These are phyloP conservation scores for Persicaria maculosa DNA, from an alignment of 148 eudicot genomes.

Conservation along the genomic window DNA sequence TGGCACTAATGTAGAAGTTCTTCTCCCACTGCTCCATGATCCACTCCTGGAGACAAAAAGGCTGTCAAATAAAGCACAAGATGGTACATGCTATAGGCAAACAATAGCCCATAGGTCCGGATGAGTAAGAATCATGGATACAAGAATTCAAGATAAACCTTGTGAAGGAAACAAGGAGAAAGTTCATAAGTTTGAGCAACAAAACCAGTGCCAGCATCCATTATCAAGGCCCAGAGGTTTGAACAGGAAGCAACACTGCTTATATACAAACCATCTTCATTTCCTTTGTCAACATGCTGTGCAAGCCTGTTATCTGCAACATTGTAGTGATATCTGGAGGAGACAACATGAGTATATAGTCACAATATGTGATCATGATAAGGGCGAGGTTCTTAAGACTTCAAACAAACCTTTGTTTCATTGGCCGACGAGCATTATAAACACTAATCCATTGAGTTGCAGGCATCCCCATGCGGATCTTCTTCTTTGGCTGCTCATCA, in stretches of 20 bases:
- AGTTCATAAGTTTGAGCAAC: slow-evolving; percentile 72
- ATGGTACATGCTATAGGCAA: background rate
- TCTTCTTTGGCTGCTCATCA: slow-evolving; percentile 88
- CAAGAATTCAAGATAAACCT: slow-evolving; percentile 37
- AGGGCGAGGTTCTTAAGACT: background rate
- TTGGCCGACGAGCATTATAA: slow-evolving; percentile 85
- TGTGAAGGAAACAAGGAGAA: slow-evolving; percentile 76
- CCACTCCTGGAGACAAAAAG: slow-evolving; percentile 56
- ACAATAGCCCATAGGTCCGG: too few species aligned
- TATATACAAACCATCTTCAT: slow-evolving; percentile 74
- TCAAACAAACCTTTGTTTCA: slow-evolving; percentile 74
- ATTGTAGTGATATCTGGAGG: slow-evolving; percentile 82
- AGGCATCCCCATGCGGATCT: slow-evolving; percentile 84
- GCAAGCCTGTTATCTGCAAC: slow-evolving; percentile 75
- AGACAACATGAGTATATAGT: background rate
- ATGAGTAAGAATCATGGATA: background rate
- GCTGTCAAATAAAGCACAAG: background rate
- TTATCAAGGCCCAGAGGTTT: slow-evolving; percentile 86
- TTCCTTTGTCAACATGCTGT: slow-evolving; percentile 87
- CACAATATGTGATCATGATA: background rate
- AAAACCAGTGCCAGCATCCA: slow-evolving; percentile 99
- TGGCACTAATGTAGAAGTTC: slow-evolving; percentile 75
- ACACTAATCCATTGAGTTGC: slow-evolving; percentile 95
- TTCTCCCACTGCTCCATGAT: slow-evolving; percentile 98
- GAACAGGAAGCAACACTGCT: slow-evolving; percentile 78